Conservation (phyloP, 164 flowering plant species). For the Magnolia kwangsiensis region DNA sequence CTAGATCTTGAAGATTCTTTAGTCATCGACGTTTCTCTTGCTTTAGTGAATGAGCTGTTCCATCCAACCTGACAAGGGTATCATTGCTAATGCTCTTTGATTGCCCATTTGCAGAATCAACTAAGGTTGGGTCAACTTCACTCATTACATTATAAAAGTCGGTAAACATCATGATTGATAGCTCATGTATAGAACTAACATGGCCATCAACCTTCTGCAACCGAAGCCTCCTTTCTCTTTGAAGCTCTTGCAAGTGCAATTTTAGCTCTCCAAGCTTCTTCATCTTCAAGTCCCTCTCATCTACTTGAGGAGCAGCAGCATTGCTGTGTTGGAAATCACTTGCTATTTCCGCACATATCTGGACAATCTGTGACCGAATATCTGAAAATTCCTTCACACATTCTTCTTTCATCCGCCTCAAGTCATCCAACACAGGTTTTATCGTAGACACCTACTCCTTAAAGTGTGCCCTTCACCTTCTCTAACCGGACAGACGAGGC, state of each 20-base stretch:
- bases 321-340: slow-evolving; percentile 33
- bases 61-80: slow-evolving; percentile 62
- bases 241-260: slow-evolving; percentile 57
- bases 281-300: slow-evolving; percentile 51
- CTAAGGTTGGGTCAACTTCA: slow-evolving; percentile 66
- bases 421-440: slow-evolving; percentile 50
- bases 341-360: slow-evolving; percentile 52
- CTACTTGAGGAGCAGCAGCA: slow-evolving; percentile 29
- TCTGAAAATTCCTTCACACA: slow-evolving; percentile 53
- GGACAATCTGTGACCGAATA: slow-evolving; percentile 41
- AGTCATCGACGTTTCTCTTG: slow-evolving; percentile 69
- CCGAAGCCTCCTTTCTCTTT: slow-evolving; percentile 62
- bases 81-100: slow-evolving; percentile 75
- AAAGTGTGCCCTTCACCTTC: slow-evolving; percentile 49
- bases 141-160: slow-evolving; percentile 46
- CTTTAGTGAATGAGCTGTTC: slow-evolving; percentile 39
- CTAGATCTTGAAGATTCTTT: slow-evolving; percentile 73
- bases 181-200: slow-evolving; percentile 48
- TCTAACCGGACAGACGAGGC: slow-evolving; percentile 34
- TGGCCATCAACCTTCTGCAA: slow-evolving; percentile 55
- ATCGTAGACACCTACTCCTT: slow-evolving; percentile 53
- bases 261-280: slow-evolving; percentile 56
- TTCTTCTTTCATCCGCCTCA: slow-evolving; percentile 51
- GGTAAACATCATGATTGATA: slow-evolving; percentile 55
- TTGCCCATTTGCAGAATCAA: slow-evolving; percentile 29